Percentiles rank a stretch among this genome's conserved stretches.
Conservation (phyloP, 331 rosid species). For the Stylosanthes scabra region DNA sequence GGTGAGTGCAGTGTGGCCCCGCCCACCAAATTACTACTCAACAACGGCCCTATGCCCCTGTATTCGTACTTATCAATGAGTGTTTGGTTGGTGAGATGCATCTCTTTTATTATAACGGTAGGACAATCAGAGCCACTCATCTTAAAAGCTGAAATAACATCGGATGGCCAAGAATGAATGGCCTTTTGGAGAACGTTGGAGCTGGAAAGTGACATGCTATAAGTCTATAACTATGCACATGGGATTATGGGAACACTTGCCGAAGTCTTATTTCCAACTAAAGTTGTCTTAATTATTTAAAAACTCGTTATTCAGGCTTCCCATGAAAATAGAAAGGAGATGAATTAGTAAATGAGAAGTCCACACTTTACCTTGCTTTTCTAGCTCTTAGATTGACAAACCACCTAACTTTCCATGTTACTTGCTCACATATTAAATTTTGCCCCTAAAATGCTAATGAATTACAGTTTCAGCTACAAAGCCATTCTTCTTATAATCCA, state of each 20-base stretch:
- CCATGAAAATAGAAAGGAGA: too few species aligned
- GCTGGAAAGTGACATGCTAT: slow-evolving; percentile 36
- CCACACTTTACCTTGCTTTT: too few species aligned
- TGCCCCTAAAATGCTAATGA: not conserved
- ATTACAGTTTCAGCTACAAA: slow-evolving; percentile 7
- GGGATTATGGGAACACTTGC: slow-evolving; percentile 32
- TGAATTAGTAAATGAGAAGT: too few species aligned
- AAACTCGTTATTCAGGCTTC: too few species aligned
- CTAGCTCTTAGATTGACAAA: too few species aligned
- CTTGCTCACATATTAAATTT: not conserved
- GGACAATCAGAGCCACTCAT: slow-evolving; percentile 23
- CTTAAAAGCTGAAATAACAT: not conserved
- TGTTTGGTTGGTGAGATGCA: not conserved
- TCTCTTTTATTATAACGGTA: slow-evolving; percentile 1
- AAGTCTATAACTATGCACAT: slow-evolving; percentile 29
- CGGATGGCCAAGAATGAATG: slow-evolving; percentile 13
- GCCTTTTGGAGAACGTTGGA: slow-evolving; percentile 54
- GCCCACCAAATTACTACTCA: not conserved
- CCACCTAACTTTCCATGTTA: too few species aligned
- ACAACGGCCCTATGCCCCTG: not conserved
- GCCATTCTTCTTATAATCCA: not conserved
- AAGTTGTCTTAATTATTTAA: too few species aligned
- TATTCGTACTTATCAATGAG: too few species aligned
- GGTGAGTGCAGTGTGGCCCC: slow-evolving; percentile 1
- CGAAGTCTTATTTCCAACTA: not conserved